Base-by-base conservation (phyloP, 2,329 filamentous ascomycete species). In the Cytospora mali region DNA sequence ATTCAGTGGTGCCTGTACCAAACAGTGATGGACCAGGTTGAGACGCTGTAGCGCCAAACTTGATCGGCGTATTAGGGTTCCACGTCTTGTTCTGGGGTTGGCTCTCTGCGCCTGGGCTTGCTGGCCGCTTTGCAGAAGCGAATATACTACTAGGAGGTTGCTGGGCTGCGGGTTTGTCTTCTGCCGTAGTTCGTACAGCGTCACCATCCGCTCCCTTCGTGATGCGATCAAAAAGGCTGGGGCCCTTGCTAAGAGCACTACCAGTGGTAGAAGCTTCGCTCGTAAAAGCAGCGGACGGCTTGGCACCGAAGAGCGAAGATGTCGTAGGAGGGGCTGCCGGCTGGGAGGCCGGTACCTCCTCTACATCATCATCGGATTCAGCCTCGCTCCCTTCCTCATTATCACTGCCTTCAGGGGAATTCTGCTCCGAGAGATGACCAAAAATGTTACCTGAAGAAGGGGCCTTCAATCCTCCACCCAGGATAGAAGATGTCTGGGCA, bases 151-250 rank as follows among this genome's bases (percentile, higher is more conserved):
- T 11, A 4, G 35, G n/a, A 13, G 42, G n/a, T 6, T 42, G 35
- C n/a, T 46, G 42, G 21, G 58, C 60, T 33, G 60, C 18, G 53
- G 55, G 3, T 29, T 62, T 58, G 9, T 18, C 35, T 14, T 59
- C 50, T 25, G 23, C 29, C 73, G 51, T 72, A 68, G 59, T 77
- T 70, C 81, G 78, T 2, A 84, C 71, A 18, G 81, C 79, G 62
- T 85, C 78, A 1, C 82, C 82, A 64, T 83, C 78, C 21, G 70
- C 75, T 53, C 76, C 80, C 71, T 79, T 82, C 6, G 77, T 81
- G 9, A 86, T 77, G 35, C 84, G 81, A 46, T 85, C 84, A 66
- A 86, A 86, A 16, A 86, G 69, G 70, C 84, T 85, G 52, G 78
- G 76, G 23, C 77, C 79, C 25, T 80, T 75, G 3, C 77, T 78